These are phyloP conservation scores for Dimocarpus longan DNA, from an alignment of 345 rosid species.

Conservation along the genomic window DNA sequence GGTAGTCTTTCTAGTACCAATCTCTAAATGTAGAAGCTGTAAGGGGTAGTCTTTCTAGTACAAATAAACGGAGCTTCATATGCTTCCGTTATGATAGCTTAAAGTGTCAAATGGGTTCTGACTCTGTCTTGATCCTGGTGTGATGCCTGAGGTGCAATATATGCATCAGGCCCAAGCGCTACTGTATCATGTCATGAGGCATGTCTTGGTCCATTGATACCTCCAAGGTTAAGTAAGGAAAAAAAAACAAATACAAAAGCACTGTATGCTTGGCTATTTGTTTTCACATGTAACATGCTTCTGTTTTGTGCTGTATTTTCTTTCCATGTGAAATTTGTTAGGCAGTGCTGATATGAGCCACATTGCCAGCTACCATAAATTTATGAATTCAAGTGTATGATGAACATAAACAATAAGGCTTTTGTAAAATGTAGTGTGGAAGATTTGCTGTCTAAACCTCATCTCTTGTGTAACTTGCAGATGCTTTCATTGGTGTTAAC, in stretches of 20 bases:
- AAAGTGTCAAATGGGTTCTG: no score
- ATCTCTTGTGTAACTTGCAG: conserved; percentile 35
- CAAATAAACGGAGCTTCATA: no score
- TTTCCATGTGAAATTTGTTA: not conserved
- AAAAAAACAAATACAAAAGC: not conserved
- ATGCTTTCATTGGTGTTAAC: conserved; percentile 84
- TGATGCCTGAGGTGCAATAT: no score
- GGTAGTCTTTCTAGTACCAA: not conserved
- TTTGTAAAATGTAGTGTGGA: conserved; percentile 10
- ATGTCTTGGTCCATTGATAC: no score
- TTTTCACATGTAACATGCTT: not conserved
- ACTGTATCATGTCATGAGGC: no score
- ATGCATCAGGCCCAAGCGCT: no score
- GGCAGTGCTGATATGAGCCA: not conserved
- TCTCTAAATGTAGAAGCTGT: no score
- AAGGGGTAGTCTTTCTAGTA: no score
- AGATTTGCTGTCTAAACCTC: not conserved
- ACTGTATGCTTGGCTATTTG: conserved; percentile 11
- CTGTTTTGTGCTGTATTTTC: not conserved
- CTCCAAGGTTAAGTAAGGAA: not conserved
- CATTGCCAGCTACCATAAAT: not conserved
- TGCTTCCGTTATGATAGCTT: no score
- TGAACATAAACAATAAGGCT: not conserved
- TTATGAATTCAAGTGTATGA: not conserved
- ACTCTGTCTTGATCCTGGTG: no score